These are phyloP conservation scores for Phanerochaete sordida DNA, from an alignment of 768 basidiomycete species.

Conservation along the genomic window DNA sequence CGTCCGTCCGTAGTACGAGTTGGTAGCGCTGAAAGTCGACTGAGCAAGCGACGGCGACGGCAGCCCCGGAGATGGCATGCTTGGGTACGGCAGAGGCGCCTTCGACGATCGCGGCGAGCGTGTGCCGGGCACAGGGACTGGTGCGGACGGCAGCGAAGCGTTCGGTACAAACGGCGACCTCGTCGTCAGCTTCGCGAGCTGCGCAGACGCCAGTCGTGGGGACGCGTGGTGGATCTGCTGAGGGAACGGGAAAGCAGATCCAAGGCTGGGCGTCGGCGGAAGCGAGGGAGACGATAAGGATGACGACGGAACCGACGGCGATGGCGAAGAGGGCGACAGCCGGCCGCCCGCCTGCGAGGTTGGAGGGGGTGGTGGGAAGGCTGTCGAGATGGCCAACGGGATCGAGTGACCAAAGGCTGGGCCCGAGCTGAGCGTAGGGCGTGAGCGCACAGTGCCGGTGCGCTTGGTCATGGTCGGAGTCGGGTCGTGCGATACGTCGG, in stretches of 20 bases:
- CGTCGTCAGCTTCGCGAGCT: slow-evolving; percentile 14
- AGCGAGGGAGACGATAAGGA: slow-evolving; percentile 30
- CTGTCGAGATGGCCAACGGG: slow-evolving; percentile 28
- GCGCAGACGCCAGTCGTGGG: slow-evolving; percentile 16
- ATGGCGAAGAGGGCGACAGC: background rate
- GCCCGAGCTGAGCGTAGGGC: slow-evolving; percentile 18
- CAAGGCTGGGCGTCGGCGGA: slow-evolving; percentile 20
- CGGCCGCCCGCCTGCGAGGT: slow-evolving; percentile 9
- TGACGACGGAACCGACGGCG: slow-evolving; percentile 29
- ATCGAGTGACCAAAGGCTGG: slow-evolving; percentile 21
- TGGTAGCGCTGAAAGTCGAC: background rate
- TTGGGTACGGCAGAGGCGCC: background rate
- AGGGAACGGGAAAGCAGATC: slow-evolving; percentile 31
- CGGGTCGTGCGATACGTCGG: background rate
- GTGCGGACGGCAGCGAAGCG: slow-evolving; percentile 4
- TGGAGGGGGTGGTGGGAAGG: slow-evolving; percentile 29
- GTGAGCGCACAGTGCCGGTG: slow-evolving; percentile 7
- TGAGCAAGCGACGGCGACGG: background rate
- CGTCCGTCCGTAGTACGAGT: background rate
- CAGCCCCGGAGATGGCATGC: background rate
- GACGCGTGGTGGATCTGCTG: slow-evolving; percentile 17
- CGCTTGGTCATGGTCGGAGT: background rate
- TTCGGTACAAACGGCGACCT: slow-evolving; percentile 8
- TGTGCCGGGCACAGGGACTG: slow-evolving; percentile 13
- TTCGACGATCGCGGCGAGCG: slow-evolving; percentile 6